These are phyloP conservation scores for Hydrangea macrophylla DNA, from an alignment of 148 eudicot genomes.

Conservation along the genomic window DNA sequence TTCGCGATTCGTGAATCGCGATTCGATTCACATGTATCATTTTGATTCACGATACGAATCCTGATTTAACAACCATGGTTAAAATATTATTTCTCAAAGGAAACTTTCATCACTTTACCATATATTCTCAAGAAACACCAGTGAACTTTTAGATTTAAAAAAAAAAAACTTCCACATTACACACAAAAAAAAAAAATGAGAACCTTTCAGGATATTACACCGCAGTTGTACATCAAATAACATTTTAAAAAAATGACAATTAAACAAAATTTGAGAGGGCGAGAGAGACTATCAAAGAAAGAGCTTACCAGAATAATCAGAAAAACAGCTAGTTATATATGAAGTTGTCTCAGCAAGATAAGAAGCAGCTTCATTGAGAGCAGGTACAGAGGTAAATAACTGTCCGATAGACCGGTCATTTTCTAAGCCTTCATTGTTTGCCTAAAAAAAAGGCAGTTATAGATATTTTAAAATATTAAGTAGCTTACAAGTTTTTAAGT, in stretches of 20 bases:
- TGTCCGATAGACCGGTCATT: constrained; percentile 50
- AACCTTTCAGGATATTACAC: background rate
- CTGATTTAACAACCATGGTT: too few species aligned
- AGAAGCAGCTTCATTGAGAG: constrained; percentile 76
- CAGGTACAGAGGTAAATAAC: constrained; percentile 65
- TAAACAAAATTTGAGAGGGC: background rate
- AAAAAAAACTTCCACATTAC: background rate
- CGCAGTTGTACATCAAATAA: background rate
- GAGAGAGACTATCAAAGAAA: background rate
- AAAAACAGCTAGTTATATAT: constrained; percentile 60
- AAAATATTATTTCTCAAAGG: too few species aligned
- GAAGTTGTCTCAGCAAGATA: constrained; percentile 76
- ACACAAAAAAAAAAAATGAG: background rate
- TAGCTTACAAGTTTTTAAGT: background rate
- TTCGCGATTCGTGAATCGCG: too few species aligned
- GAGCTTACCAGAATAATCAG: constrained; percentile 49
- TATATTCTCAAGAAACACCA: background rate
- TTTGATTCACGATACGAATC: too few species aligned
- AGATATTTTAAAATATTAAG: background rate
- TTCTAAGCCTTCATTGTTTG: constrained; percentile 31
- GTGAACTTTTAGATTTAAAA: background rate
- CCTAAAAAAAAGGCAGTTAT: constrained; percentile 41
- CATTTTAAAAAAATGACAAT: background rate
- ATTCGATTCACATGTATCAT: too few species aligned
- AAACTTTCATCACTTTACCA: background rate